A percentile compares a stretch with the other conserved stretches of the same genome.
Evolutionary conservation across 2,329 filamentous ascomycete genomes (phyloP).

Genomic region (Colletotrichum sp.): DNA sequence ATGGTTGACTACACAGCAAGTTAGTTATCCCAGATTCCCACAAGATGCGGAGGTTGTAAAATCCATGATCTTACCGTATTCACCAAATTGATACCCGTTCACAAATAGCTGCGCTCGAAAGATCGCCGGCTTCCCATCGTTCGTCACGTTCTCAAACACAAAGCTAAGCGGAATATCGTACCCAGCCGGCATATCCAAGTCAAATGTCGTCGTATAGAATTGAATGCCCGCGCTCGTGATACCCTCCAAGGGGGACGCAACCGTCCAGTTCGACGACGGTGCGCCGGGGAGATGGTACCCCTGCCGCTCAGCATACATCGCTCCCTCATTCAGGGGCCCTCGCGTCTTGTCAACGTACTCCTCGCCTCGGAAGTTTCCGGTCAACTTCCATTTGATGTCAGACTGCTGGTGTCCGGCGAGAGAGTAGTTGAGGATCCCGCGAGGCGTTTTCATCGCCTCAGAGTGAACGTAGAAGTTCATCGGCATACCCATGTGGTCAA

Average conservation of each 20-base stretch:
- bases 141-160: conserved; percentile 50
- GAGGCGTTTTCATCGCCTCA: conserved; percentile 62
- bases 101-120: conserved; percentile 70
- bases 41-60: too few species aligned
- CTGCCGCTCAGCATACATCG: conserved; percentile 59
- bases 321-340: conserved; percentile 67
- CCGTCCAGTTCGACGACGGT: conserved; percentile 41
- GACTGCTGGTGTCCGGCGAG: conserved; percentile 51
- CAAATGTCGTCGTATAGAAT: conserved; percentile 59
- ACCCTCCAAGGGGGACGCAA: conserved; percentile 43
- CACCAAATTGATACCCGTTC: conserved; percentile 72
- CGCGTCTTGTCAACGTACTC: conserved; percentile 59
- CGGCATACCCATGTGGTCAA: conserved; percentile 74
- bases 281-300: conserved; percentile 47
- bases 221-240: conserved; percentile 53
- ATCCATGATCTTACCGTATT: conserved; percentile 24
- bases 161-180: conserved; percentile 66
- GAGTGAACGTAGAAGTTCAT: conserved; percentile 62
- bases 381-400: conserved; percentile 64
- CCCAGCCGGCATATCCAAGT: conserved; percentile 55
- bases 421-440: conserved; percentile 62
- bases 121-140: neutral
- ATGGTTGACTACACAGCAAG: conserved; percentile 50
- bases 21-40: neutral
- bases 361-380: conserved; percentile 66